Evolutionary conservation across 1,139 yeast species (phyloP).

Genomic region (Saccharomyces hybrid): DNA sequence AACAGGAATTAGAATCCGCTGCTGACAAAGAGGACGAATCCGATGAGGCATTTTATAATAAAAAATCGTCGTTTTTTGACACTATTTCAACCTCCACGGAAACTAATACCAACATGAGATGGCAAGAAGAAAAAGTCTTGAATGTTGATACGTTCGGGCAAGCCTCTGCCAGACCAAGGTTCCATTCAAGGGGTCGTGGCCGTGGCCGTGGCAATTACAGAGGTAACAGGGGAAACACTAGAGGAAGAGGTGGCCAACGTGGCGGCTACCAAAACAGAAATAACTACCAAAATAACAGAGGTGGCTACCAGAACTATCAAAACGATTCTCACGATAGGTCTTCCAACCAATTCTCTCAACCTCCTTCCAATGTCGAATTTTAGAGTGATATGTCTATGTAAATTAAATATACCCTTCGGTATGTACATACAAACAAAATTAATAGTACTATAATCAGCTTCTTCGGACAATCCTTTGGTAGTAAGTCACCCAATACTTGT

Average conservation of each 20-base stretch:
- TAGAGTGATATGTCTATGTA: not conserved
- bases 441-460: not conserved
- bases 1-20: slow-evolving; percentile 5
- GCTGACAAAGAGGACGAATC: slow-evolving; percentile 11
- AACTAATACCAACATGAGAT: slow-evolving; percentile 40
- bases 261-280: slow-evolving; percentile 15
- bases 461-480: not conserved
- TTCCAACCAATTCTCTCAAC: not conserved
- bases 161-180: slow-evolving; percentile 35
- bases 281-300: slow-evolving; percentile 11
- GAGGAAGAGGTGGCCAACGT: slow-evolving; percentile 27
- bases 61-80: slow-evolving; percentile 74
- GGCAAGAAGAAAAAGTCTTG: slow-evolving; percentile 53
- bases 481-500: no score
- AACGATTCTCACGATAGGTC: not conserved
- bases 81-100: slow-evolving; percentile 54
- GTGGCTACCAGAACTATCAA: not conserved
- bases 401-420: not conserved
- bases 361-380: not conserved
- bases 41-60: slow-evolving; percentile 45
- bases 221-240: slow-evolving; percentile 18
- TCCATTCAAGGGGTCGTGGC: slow-evolving; percentile 27
- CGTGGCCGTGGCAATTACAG: slow-evolving; percentile 34
- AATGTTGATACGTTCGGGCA: slow-evolving; percentile 61
- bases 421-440: not conserved